Evolutionary conservation across 306 rosid species (phyloP).

Genomic region (Ochetophila trinervis): DNA sequence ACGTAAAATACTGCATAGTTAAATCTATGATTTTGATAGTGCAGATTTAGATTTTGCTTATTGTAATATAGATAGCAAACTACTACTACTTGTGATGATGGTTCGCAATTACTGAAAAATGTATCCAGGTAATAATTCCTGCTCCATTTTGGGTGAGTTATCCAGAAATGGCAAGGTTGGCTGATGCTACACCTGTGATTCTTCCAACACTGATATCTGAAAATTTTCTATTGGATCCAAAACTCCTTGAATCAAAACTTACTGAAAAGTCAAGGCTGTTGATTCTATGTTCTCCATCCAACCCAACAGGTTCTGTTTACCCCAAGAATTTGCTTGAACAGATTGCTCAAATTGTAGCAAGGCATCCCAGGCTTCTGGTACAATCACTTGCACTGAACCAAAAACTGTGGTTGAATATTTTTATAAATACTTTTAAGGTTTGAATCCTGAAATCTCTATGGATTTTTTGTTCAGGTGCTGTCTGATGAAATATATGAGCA

Average conservation of each 20-base stretch:
- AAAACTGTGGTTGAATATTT: constrained; percentile 17
- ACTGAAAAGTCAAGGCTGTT: constrained; percentile 75
- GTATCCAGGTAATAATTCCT: constrained; percentile 81
- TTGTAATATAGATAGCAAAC: not conserved
- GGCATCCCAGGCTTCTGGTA: constrained; percentile 97
- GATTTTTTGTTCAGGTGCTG: constrained; percentile 56
- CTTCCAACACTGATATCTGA: constrained; percentile 63
- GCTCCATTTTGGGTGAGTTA: constrained; percentile 97
- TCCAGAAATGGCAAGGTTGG: constrained; percentile 94
- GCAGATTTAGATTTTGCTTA: not conserved
- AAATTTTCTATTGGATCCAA: constrained; percentile 78
- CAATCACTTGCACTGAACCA: constrained; percentile 16
- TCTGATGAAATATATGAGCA: constrained; percentile 92
- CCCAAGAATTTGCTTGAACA: constrained; percentile 81
- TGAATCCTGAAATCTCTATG: constrained; percentile 18
- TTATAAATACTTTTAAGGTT: not conserved
- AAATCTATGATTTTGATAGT: too few relatives aligned
- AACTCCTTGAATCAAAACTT: constrained; percentile 64
- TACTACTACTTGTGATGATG: constrained; percentile 2
- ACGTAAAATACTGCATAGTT: too few relatives aligned
- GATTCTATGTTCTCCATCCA: constrained; percentile 91
- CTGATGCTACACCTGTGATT: constrained; percentile 93
- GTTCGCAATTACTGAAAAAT: constrained; percentile 7
- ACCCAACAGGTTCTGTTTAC: constrained; percentile 95
- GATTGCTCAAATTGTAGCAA: constrained; percentile 82